phyloP scores from a whole-genome alignment of 306 rosid genomes.

The Adenanthera pavonina region DNA sequence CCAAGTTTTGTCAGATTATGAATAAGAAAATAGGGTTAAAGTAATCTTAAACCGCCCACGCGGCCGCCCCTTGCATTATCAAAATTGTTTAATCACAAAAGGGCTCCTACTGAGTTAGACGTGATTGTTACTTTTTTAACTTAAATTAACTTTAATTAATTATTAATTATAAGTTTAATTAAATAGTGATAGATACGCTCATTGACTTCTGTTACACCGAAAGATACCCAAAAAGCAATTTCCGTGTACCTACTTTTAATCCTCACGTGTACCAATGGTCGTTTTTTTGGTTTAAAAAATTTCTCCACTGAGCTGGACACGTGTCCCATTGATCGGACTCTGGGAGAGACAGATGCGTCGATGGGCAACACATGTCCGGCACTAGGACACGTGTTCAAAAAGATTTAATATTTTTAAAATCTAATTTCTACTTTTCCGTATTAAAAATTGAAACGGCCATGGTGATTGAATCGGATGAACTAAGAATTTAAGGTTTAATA shows the following conservation, averaged over 20 bases:
- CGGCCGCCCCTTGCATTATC: slow-evolving; percentile 45
- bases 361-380: slow-evolving; percentile 36
- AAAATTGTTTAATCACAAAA: slow-evolving; percentile 22
- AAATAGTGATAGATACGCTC: too few relatives aligned
- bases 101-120: not conserved
- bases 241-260: not conserved
- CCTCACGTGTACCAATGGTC: slow-evolving; percentile 38
- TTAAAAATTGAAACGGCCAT: too few relatives aligned
- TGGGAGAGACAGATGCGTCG: not conserved
- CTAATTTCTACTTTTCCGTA: slow-evolving; percentile 25
- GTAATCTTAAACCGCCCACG: slow-evolving; percentile 44
- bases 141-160: slow-evolving; percentile 10
- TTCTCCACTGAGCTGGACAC: not conserved
- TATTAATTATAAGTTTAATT: not conserved
- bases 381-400: slow-evolving; percentile 4
- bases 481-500: too few relatives aligned
- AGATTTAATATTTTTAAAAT: not conserved
- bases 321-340: slow-evolving; percentile 21
- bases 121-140: slow-evolving; percentile 4
- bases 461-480: too few relatives aligned
- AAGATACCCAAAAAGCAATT: slow-evolving; percentile 2
- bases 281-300: not conserved
- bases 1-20: not conserved
- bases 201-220: not conserved
- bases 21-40: not conserved